Evolutionary conservation across 306 rosid species (phyloP), one percentile per base, ranked within the genome.

Genomic region (Luffa aegyptiaca): DNA sequence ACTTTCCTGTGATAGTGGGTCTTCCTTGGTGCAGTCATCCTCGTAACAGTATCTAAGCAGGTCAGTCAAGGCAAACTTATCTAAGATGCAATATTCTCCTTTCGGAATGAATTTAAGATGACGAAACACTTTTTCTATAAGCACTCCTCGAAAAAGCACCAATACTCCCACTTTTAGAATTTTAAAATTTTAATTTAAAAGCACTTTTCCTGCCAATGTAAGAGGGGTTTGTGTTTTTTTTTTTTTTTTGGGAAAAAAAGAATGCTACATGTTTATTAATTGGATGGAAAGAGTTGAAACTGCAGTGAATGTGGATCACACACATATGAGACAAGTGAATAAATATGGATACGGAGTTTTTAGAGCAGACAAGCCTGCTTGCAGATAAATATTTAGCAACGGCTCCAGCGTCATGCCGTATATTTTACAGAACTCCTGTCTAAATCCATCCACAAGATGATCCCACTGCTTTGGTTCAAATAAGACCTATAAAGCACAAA

Each of bases 321-420:
- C 49, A 68, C 2, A 33, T 71, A 51, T 10, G 35, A 14, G 44
- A 61, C 49, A 35, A 76, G 76, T 68, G 18, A 77, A 20, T 20
- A 66, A 59, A 37, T 75, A 70, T 5, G 97, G 97, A 95, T 93
- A 93, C 99, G 97, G 97, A 44, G 97, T 95, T 85, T 93, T 95
- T 69, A 93, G 88, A 79, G 99, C 97, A 49, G 99, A 95, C 53
- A 95, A 88, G 70, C 99, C 97, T 48, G 99, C 99, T 91, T 93
- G 99, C 71, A 95, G 86, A 84, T 91, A 95, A 76, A 95, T 95
- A 82, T 90, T 90, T 48, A 95, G 93, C 86, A 95, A 83, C 75
- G 99, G 97, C 85, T 93, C 97, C 36, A 90, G 88, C 6, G 97
- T 91, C 99, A 93, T 91, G 90, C 99, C 97, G 82, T 95, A 91